These are phyloP conservation scores for Chenopodium berlandieri DNA, from an alignment of 148 eudicot genomes.

Conservation along the genomic window DNA sequence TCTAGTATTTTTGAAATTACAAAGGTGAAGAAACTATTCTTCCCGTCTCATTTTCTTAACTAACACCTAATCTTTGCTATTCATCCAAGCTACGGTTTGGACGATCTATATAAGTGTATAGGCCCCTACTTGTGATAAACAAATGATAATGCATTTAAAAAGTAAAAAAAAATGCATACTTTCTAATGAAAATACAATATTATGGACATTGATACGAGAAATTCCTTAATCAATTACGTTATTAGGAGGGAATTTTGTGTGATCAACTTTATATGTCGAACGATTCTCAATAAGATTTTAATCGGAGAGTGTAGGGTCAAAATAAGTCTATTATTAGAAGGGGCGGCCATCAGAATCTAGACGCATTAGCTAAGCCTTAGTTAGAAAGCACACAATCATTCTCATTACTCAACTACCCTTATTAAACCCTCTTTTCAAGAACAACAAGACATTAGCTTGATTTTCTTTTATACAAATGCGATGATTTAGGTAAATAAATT, in stretches of 20 bases:
- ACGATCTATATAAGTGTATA: too few species aligned
- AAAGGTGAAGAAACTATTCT: too few species aligned
- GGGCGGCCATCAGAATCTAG: conserved; percentile 26
- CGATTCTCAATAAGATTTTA: conserved; percentile 16
- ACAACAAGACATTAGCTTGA: conserved; percentile 9
- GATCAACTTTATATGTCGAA: conserved; percentile 14
- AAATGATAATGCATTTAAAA: too few species aligned
- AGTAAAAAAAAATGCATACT: too few species aligned
- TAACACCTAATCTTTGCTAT: too few species aligned
- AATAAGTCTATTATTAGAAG: conserved; percentile 17
- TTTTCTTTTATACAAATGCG: neutral
- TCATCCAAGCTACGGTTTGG: too few species aligned
- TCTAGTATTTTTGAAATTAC: too few species aligned
- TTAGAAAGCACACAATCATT: conserved; percentile 25
- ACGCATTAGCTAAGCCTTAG: conserved; percentile 15
- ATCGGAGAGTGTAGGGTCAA: conserved; percentile 17
- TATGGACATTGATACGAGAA: too few species aligned
- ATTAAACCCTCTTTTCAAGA: neutral
- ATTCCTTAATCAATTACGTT: neutral
- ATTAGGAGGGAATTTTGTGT: conserved; percentile 13
- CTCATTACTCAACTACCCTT: conserved; percentile 22
- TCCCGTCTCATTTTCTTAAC: too few species aligned
- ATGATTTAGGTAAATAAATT: neutral
- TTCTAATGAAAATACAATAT: too few species aligned
- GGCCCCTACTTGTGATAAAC: too few species aligned